A percentile compares a stretch with the other conserved stretches of the same genome.
phyloP scores from a whole-genome alignment of 257 asterid species.

The Gynochthodes officinalis region DNA sequence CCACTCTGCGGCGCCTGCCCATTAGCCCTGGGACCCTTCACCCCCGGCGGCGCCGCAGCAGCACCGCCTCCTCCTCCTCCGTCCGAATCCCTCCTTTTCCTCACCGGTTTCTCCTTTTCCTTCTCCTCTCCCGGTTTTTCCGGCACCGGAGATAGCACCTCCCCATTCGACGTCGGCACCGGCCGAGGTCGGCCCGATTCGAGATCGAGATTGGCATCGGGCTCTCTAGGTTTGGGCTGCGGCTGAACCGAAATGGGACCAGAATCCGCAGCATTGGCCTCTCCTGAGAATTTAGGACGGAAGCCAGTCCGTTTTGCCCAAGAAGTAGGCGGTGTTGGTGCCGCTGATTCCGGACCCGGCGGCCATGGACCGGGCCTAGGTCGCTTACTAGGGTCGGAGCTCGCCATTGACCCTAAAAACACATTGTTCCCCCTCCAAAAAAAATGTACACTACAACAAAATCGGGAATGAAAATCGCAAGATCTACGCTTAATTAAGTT shows the following conservation, averaged over 20 bases:
- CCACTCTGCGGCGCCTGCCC: constrained; percentile 41
- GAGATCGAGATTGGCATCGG: constrained; percentile 50
- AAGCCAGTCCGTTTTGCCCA: constrained; percentile 98
- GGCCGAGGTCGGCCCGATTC: constrained; percentile 69
- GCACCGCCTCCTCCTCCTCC: constrained; percentile 25
- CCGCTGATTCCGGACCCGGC: constrained; percentile 60
- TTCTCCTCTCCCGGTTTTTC: constrained; percentile 30
- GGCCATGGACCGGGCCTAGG: constrained; percentile 80
- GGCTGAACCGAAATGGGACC: constrained; percentile 55
- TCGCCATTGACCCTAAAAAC: constrained; percentile 47
- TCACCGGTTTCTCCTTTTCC: constrained; percentile 54
- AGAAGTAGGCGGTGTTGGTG: constrained; percentile 80
- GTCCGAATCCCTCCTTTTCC: constrained; percentile 84
- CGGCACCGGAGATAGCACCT: constrained; percentile 27
- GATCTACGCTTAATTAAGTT: background rate
- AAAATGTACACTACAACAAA: background rate
- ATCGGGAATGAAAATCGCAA: background rate
- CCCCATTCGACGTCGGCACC: constrained; percentile 55
- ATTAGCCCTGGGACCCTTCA: constrained; percentile 38
- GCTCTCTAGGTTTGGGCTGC: constrained; percentile 33
- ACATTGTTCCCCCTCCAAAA: constrained; percentile 16
- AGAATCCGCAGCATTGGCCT: constrained; percentile 77
- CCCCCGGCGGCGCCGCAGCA: constrained; percentile 8
- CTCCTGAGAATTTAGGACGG: constrained; percentile 92
- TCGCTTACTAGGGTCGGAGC: constrained; percentile 64